Percentiles rank a stretch among this genome's conserved stretches.
These are phyloP conservation scores for Phytomonas sp. DNA, from an alignment of 208 protist species.

Conservation along the genomic window DNA sequence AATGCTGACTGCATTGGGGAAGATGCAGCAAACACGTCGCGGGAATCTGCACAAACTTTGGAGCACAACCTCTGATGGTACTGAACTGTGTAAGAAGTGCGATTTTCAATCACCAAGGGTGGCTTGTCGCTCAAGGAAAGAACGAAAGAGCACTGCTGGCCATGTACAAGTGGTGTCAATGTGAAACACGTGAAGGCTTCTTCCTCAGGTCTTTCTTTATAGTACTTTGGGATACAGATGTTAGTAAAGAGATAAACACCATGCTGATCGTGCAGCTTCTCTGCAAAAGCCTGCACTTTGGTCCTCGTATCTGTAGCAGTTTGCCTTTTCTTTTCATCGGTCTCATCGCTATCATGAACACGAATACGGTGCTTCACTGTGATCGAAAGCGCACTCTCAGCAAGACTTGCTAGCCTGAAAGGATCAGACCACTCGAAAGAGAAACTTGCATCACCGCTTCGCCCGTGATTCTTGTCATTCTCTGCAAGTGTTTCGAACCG, in stretches of 20 bases:
- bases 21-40: neutral
- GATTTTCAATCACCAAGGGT: neutral
- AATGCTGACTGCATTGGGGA: neutral
- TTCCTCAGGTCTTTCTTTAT: neutral
- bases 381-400: neutral
- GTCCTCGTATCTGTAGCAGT: neutral
- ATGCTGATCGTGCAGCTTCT: neutral
- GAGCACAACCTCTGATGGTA: neutral
- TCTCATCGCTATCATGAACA: neutral
- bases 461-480: neutral
- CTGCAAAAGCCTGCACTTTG: neutral
- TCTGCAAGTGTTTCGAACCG: neutral
- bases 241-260: neutral
- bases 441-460: neutral
- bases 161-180: neutral
- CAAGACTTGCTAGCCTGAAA: neutral
- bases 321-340: neutral
- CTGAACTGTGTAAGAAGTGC: neutral
- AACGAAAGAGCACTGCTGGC: neutral
- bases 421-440: neutral
- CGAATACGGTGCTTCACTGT: neutral
- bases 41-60: neutral
- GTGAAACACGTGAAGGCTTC: constrained; percentile 1
- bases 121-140: neutral
- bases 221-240: neutral